These are phyloP conservation scores for Epichloe typhina DNA, from an alignment of 2,329 filamentous ascomycete genomes.

Conservation along the genomic window DNA sequence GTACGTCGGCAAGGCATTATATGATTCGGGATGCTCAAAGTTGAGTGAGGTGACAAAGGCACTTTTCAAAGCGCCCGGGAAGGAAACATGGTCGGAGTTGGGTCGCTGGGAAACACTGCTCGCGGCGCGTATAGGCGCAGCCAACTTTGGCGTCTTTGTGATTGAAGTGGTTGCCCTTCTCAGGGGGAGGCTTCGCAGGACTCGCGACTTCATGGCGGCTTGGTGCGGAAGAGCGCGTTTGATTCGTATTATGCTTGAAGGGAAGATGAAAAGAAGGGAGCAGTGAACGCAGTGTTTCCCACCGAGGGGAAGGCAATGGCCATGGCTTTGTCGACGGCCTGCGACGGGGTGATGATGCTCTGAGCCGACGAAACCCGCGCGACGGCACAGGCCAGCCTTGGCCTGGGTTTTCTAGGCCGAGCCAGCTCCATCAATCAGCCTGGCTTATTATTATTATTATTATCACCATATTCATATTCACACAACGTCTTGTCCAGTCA, in stretches of 20 bases:
- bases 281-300: neutral
- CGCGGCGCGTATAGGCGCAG: slow-evolving; percentile 21
- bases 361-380: slow-evolving; percentile 24
- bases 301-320: neutral
- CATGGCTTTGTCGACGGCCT: slow-evolving; percentile 6
- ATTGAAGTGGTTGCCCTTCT: slow-evolving; percentile 12
- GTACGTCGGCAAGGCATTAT: slow-evolving; percentile 76
- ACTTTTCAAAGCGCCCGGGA: slow-evolving; percentile 91
- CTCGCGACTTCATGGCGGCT: slow-evolving; percentile 20
- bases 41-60: slow-evolving; percentile 72
- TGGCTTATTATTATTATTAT: too few species aligned
- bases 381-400: neutral
- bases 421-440: neutral
- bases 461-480: neutral
- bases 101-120: slow-evolving; percentile 43
- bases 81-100: slow-evolving; percentile 47
- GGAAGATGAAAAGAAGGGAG: neutral
- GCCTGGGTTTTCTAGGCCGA: neutral
- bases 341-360: slow-evolving; percentile 6
- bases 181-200: slow-evolving; percentile 18
- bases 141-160: slow-evolving; percentile 10
- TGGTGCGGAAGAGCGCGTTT: neutral
- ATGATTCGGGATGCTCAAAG: slow-evolving; percentile 62
- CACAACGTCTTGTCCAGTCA: neutral
- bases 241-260: too few species aligned